phyloP scores from a whole-genome alignment of 192 early-diverging fungal genomes.

The Coemansia sp. region DNA sequence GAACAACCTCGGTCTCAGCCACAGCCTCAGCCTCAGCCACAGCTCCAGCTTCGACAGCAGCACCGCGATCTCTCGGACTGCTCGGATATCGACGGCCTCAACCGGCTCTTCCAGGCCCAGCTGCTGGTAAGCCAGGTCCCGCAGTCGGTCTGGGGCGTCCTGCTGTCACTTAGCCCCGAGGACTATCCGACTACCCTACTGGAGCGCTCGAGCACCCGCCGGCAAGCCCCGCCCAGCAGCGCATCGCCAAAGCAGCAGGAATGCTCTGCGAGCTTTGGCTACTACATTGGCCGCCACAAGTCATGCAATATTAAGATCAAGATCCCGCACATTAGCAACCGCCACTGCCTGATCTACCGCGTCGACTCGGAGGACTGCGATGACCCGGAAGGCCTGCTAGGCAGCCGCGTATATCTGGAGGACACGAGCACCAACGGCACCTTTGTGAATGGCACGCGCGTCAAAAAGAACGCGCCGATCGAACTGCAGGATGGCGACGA shows the following conservation, averaged over 20 bases:
- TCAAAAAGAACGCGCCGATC: conserved; percentile 51
- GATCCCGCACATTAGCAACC: conserved; percentile 53
- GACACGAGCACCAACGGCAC: conserved; percentile 69
- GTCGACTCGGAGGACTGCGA: conserved; percentile 22
- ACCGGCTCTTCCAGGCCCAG: conserved; percentile 48
- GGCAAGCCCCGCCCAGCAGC: too few relatives aligned
- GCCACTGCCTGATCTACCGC: conserved; percentile 53
- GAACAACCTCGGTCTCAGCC: too few relatives aligned
- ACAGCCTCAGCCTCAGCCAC: background rate
- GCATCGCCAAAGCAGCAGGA: background rate
- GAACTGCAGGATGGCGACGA: conserved; percentile 60
- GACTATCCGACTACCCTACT: conserved; percentile 47
- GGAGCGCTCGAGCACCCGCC: conserved; percentile 32
- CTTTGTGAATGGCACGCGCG: conserved; percentile 58
- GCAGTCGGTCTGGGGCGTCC: conserved; percentile 49
- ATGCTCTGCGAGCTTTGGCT: conserved; percentile 40
- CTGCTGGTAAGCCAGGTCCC: conserved; percentile 49
- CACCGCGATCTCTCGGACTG: conserved; percentile 11
- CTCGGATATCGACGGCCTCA: conserved; percentile 41
- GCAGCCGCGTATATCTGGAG: conserved; percentile 33
- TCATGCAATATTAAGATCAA: conserved; percentile 48
- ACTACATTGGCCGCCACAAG: conserved; percentile 52
- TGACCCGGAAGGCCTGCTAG: background rate
- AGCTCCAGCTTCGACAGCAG: background rate
- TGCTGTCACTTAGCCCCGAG: conserved; percentile 47